Base-by-base conservation (phyloP, 2,329 filamentous ascomycete species). In the Cryphonectria nitschkei region DNA sequence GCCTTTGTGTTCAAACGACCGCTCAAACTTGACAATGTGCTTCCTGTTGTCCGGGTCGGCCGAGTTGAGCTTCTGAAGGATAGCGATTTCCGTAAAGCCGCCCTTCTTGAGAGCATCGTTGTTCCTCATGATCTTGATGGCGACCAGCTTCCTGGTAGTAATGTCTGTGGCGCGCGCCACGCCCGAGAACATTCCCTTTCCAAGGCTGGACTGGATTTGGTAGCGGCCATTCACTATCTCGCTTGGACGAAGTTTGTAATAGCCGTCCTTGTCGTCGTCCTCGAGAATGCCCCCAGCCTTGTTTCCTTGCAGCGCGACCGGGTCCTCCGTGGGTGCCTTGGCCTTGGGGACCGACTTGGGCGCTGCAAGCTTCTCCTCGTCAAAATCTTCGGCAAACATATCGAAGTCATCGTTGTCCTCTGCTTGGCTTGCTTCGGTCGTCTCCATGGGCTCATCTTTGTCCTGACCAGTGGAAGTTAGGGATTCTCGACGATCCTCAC, bases 101-200 rank as follows among this genome's bases (percentile, higher is more conserved):
- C 94, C 95, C 81, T 97, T 98, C 75, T 90, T 88, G 80, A 98
- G 92, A 16, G 93, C 93, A 78, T 97, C 95, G 77, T 99, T 98
- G 81, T 97, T 97, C 74, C 96, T 93, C 81, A 98, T 97, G 76
- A 99, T 96, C 83, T 99, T 99, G 86, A 99, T 93, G 34, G 96
- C 96, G 43, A 98, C 95, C n/a, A 92, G 80, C 75, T 89, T 88
- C 77, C 90, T 91, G 70, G 87, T 93, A 65, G 89, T 89, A 32
- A 91, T 88, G 80, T 98, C 95, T 73, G 89, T 87, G 32, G 96
- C 96, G 74, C 94, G 90, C 68, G 96, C 94, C n/a, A 99, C 96
- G 11, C 94, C 94, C 0, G 96, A 97, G 80, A 98, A 99, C 87
- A 98, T 97, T 76, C 96, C 96, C 81, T 93, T 94, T 74, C 96